These are phyloP conservation scores for Leptomonas pyrrhocoris DNA, from an alignment of 208 protist genomes.

Conservation along the genomic window DNA sequence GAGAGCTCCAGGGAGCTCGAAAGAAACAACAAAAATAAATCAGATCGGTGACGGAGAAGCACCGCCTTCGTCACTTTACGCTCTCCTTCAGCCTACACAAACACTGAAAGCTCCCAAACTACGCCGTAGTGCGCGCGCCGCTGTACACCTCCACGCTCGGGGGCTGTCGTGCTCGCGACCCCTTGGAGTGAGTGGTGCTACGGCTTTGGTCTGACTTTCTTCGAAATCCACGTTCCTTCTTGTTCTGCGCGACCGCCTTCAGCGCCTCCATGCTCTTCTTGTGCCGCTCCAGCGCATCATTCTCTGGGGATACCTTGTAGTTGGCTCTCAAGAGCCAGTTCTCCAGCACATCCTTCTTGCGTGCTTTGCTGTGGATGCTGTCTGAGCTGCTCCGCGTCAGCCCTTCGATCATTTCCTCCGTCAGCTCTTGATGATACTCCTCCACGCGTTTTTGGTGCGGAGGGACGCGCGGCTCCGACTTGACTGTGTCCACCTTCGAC, in stretches of 20 bases:
- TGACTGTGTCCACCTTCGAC: conserved; percentile 3
- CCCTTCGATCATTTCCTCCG: conserved; percentile 35
- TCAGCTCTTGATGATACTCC: conserved; percentile 13
- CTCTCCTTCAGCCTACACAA: no score
- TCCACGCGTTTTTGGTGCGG: background rate
- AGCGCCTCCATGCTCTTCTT: conserved; percentile 34
- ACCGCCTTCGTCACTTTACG: no score
- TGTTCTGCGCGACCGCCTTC: background rate
- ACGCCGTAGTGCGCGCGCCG: background rate
- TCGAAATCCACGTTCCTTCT: conserved; percentile 1
- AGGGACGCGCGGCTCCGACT: background rate
- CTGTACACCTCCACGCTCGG: conserved; percentile 3
- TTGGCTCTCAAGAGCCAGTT: conserved; percentile 24
- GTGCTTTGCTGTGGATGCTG: background rate
- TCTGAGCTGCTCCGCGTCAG: conserved; percentile 13
- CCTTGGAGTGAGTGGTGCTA: background rate
- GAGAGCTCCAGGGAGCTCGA: background rate
- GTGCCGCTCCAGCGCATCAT: conserved; percentile 32
- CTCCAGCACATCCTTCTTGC: conserved; percentile 16
- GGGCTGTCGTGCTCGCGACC: background rate
- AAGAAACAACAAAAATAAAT: no score
- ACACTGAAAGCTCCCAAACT: background rate
- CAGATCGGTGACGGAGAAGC: no score
- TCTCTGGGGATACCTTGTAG: conserved; percentile 7
- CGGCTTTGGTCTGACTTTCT: background rate